Conservation (phyloP, 345 rosid genomes). For the Camelina neglecta region DNA sequence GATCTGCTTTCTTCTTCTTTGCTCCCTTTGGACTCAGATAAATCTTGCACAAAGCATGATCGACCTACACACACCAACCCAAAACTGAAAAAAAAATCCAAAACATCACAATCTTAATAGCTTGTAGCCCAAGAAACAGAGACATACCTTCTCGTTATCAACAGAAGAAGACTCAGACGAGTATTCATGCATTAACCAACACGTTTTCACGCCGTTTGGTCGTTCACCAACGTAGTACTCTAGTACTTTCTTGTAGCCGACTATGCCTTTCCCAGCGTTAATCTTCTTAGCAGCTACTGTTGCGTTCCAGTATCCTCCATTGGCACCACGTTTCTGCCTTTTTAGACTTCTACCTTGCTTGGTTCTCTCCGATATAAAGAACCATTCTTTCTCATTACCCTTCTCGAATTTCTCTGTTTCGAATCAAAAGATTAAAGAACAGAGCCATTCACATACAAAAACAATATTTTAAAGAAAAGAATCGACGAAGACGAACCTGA, state of each 20-base stretch:
- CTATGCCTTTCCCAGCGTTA: too few species aligned
- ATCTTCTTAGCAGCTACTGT: too few species aligned
- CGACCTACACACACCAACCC: conserved; percentile 1
- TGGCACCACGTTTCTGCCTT: too few species aligned
- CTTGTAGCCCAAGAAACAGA: neutral
- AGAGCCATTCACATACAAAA: too few species aligned
- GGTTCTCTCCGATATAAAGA: too few species aligned
- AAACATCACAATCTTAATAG: neutral
- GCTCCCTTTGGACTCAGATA: neutral
- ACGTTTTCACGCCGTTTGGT: too few species aligned
- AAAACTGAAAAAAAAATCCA: neutral
- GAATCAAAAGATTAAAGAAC: too few species aligned
- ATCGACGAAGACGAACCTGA: conserved; percentile 3
- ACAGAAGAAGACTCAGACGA: too few species aligned
- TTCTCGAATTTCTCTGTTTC: conserved; percentile 13
- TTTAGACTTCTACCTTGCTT: too few species aligned
- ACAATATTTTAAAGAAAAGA: neutral
- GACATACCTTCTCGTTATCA: neutral
- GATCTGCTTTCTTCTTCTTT: conserved; percentile 6
- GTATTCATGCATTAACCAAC: too few species aligned
- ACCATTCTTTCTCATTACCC: neutral
- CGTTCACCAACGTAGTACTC: conserved; percentile 38
- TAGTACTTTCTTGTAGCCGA: conserved; percentile 43
- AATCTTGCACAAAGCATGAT: conserved; percentile 23
- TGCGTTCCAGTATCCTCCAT: too few species aligned